Base-by-base conservation (phyloP, 257 asterid genomes). In the Coffea canephora region DNA sequence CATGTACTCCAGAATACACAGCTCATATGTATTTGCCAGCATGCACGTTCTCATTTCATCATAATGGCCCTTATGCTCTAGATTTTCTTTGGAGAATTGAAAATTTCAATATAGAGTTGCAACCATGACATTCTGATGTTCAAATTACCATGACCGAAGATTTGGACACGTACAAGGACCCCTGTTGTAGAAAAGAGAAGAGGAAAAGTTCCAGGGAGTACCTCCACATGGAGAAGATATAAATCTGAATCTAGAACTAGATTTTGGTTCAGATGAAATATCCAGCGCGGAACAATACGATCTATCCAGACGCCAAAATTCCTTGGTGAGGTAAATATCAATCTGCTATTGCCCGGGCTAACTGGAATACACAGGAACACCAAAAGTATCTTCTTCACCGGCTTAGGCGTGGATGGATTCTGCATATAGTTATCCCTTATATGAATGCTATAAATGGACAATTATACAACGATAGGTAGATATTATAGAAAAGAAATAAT, bases 191-290 rank as follows among this genome's bases (percentile, higher is more conserved):
- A 6, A 49, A 49, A 46, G 6, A n/a, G 41, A 69, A 11, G 71
- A 36, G 73, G 68, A 64, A 36, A 66, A 64, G 41, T 73, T 61
- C 67, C 36, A 46, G 72, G 76, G 25, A 49, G 74, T 80, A 92
- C 98, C 97, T 93, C 96, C 65, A 89, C 84, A 49, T 92, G 98
- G 74, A 93, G 98, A 83, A 93, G 98, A 86, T 89, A 84, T 73
- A 92, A 89, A 90, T 93, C 98, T 2, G 97, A 93, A 84, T 93
- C 98, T 25, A 93, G 81, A 81, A 93, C 88, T 74, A 93, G 76
- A 91, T 93, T 93, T 83, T 92, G 97, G 12, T 87, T 86, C 66
- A 92, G 82, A 84, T 93, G 98, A 79, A 88, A 89, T 66, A 93
- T 78, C 98, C 98, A 93, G 13, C 89, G 88, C 0, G 98, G 97